These are phyloP conservation scores for Clonostachys rhizophaga DNA, from an alignment of 2,329 filamentous ascomycete genomes.

Conservation along the genomic window DNA sequence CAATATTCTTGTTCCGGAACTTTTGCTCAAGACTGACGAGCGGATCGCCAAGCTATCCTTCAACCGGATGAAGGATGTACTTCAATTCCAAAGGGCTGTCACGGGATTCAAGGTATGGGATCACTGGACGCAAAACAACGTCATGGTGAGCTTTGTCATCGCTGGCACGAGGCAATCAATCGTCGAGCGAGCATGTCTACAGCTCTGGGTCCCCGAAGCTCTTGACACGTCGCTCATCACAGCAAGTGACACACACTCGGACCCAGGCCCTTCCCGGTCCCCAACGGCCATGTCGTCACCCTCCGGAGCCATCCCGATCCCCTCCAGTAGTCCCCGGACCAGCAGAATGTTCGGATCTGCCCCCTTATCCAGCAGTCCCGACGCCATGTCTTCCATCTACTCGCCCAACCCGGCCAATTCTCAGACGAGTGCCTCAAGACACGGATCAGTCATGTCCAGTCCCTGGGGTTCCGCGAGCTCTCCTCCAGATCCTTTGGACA, in stretches of 20 bases:
- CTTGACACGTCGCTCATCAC: constrained; percentile 7
- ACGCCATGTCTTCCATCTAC: no score
- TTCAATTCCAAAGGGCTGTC: constrained; percentile 15
- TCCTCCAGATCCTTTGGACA: constrained; percentile 1
- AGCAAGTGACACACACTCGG: no score
- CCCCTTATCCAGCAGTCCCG: no score
- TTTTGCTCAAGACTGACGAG: constrained; percentile 13
- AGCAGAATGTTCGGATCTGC: no score
- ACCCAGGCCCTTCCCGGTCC: no score
- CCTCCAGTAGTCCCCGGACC: no score
- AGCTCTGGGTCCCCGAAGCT: constrained; percentile 12
- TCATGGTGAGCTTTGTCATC: constrained; percentile 9
- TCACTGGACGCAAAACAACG: constrained; percentile 9
- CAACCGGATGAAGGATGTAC: constrained; percentile 6
- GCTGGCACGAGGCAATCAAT: constrained; percentile 4
- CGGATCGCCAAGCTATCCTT: constrained; percentile 10
- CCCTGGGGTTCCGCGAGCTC: background rate
- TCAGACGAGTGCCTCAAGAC: no score
- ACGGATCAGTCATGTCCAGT: no score
- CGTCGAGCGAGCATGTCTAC: constrained; percentile 10
- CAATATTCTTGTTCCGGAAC: constrained; percentile 4
- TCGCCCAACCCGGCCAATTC: no score
- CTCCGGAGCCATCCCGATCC: no score
- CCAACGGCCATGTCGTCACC: no score
- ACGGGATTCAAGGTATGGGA: constrained; percentile 13